Evolutionary conservation across 164 flowering plant species (phyloP).

Genomic region (Houttuynia cordata): DNA sequence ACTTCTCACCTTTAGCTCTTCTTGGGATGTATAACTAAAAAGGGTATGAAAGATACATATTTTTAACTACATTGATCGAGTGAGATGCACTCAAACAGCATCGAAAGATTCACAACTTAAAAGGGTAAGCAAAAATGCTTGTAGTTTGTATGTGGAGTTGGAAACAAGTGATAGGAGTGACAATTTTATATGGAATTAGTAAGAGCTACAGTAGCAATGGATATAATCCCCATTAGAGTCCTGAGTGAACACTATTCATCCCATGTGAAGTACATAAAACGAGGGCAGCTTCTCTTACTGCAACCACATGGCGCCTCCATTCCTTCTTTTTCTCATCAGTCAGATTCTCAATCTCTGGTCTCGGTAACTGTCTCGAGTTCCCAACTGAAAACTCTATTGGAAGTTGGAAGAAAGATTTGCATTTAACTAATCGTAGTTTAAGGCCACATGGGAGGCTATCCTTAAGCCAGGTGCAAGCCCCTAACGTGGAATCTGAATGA

Average conservation of each 20-base stretch:
- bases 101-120: neutral
- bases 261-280: conserved; percentile 7
- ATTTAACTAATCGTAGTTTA: neutral
- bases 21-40: conserved; percentile 2
- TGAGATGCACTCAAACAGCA: neutral
- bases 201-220: neutral
- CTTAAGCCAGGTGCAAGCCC: conserved; percentile 45
- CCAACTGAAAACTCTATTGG: neutral
- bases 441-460: conserved; percentile 38
- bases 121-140: neutral
- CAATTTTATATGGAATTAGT: neutral
- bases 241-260: neutral
- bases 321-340: neutral
- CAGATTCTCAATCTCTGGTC: conserved; percentile 3
- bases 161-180: neutral
- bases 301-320: neutral
- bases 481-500: conserved; percentile 21
- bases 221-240: neutral
- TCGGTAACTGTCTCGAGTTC: conserved; percentile 1
- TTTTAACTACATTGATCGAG: conserved; percentile 5
- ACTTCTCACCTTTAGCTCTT: neutral
- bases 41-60: conserved; percentile 2
- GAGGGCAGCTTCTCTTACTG: conserved; percentile 2
- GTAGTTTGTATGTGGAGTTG: conserved; percentile 2
- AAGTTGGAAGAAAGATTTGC: neutral